These are phyloP conservation scores for Sporothrix variecibatus DNA, from an alignment of 2,329 filamentous ascomycete species.

Conservation along the genomic window DNA sequence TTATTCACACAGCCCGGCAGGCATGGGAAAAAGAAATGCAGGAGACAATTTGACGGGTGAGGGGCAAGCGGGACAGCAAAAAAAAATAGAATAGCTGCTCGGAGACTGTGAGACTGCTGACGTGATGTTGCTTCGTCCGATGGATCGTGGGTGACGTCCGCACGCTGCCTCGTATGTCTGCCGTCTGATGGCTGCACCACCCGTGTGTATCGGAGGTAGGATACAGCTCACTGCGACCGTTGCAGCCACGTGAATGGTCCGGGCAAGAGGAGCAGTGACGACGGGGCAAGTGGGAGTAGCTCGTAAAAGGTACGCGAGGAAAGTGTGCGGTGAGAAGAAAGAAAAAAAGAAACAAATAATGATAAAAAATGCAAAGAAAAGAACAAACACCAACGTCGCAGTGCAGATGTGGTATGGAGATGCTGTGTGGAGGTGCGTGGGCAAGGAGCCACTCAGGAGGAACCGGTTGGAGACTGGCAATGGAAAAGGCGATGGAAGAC, in stretches of 20 bases:
- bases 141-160: background rate
- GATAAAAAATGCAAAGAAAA: background rate
- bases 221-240: background rate
- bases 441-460: background rate
- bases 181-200: background rate
- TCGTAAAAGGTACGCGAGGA: background rate
- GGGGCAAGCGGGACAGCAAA: background rate
- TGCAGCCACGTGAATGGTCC: conserved; percentile 1
- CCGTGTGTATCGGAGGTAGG: background rate
- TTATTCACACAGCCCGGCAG: background rate
- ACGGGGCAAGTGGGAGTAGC: background rate
- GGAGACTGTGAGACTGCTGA: background rate
- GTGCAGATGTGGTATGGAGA: conserved; percentile 3
- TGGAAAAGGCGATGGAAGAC: background rate
- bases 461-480: background rate
- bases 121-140: background rate
- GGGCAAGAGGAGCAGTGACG: background rate
- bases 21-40: background rate
- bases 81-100: background rate
- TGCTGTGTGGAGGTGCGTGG: background rate
- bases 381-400: background rate
- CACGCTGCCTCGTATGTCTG: background rate
- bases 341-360: background rate
- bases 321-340: background rate
- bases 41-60: background rate